Base-by-base conservation (phyloP, 2,329 filamentous ascomycete genomes). In the Endoconidiophora polonica region DNA sequence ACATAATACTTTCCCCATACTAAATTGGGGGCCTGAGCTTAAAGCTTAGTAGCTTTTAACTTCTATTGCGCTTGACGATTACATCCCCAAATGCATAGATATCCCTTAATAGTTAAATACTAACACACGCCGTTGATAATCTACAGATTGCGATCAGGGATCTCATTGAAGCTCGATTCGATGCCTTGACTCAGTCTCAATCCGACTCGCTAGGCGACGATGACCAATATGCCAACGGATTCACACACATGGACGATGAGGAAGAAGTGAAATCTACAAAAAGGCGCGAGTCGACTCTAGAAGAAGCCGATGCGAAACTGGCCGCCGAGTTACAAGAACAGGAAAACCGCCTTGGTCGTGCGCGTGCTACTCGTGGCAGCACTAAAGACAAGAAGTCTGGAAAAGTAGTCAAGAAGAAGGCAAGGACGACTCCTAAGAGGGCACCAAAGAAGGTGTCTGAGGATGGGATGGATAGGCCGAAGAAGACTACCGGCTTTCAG, bases 401-500 rank as follows among this genome's bases (percentile, higher is more conserved):
- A 22, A 83, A 83, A 66, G 84, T 83, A 67, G 79, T 79, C 66
- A 76, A 74, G 62, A 81, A 79, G 65, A 75, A 74, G 61, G 62
- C 73, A 40, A 18, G 16, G 16, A 72, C 74, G 49, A 73, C 76
- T 57, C 86, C 86, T 70, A 87, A 86, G 72, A 86, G 74, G 55
- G 67, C 71, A 37, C 85, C 83, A 60, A 86, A 83, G 65, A 76
- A 90, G 51, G 44, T 71, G 3, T 79, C 74, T 43, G 79, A 66
- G 33, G 78, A 63, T 66, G 75, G 59, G 54, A 70, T 62, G 58
- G 69, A 68, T 9, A 73, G 76, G 68, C 79, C 83, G 57, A 94
- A 88, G 60, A 84, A 87, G 18, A 87, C 87, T 1, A 87, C 88
- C 36, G 91, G 88, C 2, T 98, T 98, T 61, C 87, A 95, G 70